Percentiles rank a stretch among this genome's conserved stretches.
phyloP scores from a whole-genome alignment of 228 moss, liverwort and hornwort genomes.

The Sphagnum magellanicum region DNA sequence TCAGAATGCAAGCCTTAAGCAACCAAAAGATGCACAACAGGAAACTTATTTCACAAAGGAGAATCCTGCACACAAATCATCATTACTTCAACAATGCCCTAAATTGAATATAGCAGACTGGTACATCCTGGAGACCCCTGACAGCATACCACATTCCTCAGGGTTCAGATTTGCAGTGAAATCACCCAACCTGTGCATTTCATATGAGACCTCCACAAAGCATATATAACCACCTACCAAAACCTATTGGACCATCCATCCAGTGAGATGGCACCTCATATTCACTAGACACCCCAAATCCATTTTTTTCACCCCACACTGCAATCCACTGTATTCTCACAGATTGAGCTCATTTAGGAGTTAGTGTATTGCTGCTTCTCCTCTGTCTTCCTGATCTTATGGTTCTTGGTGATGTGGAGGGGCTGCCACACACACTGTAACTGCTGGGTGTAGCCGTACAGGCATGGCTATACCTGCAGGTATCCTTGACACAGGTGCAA shows the following conservation, averaged over 20 bases:
- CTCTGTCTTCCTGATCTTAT: slow-evolving; percentile 46
- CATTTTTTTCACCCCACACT: slow-evolving; percentile 35
- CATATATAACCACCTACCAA: slow-evolving; percentile 29
- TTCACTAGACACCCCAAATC: slow-evolving; percentile 17
- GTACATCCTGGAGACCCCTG: too few relatives aligned
- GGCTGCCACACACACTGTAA: slow-evolving; percentile 33
- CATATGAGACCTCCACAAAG: slow-evolving; percentile 25
- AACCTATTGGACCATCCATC: neutral
- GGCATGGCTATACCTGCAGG: slow-evolving; percentile 35
- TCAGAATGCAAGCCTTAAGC: neutral
- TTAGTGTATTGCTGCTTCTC: slow-evolving; percentile 19
- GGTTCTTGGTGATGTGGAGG: slow-evolving; percentile 31
- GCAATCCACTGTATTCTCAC: slow-evolving; percentile 30
- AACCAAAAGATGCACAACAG: slow-evolving; percentile 15
- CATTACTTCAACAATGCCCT: slow-evolving; percentile 37
- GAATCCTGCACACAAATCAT: slow-evolving; percentile 31
- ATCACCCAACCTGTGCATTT: slow-evolving; percentile 45
- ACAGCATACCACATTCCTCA: slow-evolving; percentile 19
- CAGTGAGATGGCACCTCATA: too few relatives aligned
- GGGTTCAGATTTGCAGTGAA: slow-evolving; percentile 40
- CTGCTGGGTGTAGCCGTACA: slow-evolving; percentile 27
- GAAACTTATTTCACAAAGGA: slow-evolving; percentile 61
- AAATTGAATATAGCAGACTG: slow-evolving; percentile 31
- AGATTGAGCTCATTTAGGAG: slow-evolving; percentile 24
- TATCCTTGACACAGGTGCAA: slow-evolving; percentile 12